Conservation (phyloP, 2,329 filamentous ascomycete species). For the Claviceps sp. region DNA sequence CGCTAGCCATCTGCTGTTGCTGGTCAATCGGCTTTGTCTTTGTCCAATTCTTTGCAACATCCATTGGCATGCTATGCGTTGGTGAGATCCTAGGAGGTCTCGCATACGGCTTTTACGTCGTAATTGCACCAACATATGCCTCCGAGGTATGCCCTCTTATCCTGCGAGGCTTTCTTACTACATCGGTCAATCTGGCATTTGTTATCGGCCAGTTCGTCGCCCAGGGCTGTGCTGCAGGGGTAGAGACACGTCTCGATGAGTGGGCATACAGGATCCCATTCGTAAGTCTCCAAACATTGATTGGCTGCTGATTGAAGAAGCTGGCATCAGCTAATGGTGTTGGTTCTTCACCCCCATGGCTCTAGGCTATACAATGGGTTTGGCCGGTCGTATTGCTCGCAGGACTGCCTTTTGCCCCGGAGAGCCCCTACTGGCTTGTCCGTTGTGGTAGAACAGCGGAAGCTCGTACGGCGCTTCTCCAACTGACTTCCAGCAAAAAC, state of each 20-base stretch:
- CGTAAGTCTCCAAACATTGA: slow-evolving; percentile 6
- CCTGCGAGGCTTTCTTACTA: slow-evolving; percentile 43
- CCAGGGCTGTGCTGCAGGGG: slow-evolving; percentile 31
- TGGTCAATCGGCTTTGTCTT: slow-evolving; percentile 42
- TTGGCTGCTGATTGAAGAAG: background rate
- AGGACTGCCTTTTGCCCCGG: slow-evolving; percentile 32
- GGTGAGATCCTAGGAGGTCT: slow-evolving; percentile 49
- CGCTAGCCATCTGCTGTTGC: slow-evolving; percentile 29
- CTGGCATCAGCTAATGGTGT: background rate
- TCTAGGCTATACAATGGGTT: slow-evolving; percentile 35
- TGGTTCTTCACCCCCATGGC: background rate
- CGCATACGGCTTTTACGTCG: slow-evolving; percentile 47
- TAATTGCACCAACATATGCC: slow-evolving; percentile 45
- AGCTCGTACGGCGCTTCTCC: slow-evolving; percentile 25
- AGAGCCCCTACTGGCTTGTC: slow-evolving; percentile 37
- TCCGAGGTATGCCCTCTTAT: slow-evolving; percentile 47
- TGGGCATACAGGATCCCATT: slow-evolving; percentile 29
- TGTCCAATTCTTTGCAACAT: slow-evolving; percentile 48
- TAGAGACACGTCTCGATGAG: slow-evolving; percentile 24
- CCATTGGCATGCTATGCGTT: slow-evolving; percentile 40
- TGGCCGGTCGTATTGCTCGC: slow-evolving; percentile 32
- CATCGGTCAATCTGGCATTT: slow-evolving; percentile 49
- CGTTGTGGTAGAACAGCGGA: slow-evolving; percentile 27
- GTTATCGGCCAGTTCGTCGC: slow-evolving; percentile 47
- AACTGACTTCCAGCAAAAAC: slow-evolving; percentile 26